Evolutionary conservation across 331 rosid genomes (phyloP).

Genomic region (Erythrophleum ivorense): DNA sequence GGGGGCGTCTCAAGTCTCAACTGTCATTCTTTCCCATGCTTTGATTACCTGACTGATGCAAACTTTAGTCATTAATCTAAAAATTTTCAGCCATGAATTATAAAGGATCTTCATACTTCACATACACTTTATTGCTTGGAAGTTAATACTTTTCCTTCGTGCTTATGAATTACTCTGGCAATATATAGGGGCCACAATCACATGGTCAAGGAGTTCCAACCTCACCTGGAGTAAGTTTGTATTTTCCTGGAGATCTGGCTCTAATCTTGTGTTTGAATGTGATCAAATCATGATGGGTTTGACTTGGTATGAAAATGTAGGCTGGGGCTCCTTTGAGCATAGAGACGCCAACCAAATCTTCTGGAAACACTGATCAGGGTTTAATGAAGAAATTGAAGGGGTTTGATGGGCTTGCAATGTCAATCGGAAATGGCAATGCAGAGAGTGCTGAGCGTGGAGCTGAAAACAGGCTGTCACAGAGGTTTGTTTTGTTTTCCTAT

Average conservation of each 20-base stretch:
- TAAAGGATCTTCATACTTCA: conserved; percentile 1
- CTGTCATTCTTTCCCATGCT: neutral
- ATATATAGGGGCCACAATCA: conserved; percentile 6
- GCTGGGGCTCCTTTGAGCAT: conserved; percentile 55
- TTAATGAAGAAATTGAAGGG: conserved; percentile 81
- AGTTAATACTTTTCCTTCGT: neutral
- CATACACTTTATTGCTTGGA: neutral
- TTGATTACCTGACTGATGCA: neutral
- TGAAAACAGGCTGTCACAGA: conserved; percentile 64
- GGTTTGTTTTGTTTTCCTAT: conserved; percentile 53
- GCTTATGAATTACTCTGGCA: neutral
- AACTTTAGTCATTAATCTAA: neutral
- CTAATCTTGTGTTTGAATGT: neutral
- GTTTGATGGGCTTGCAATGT: conserved; percentile 89
- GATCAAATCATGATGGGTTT: conserved; percentile 33
- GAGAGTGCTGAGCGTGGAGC: conserved; percentile 64
- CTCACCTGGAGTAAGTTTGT: neutral
- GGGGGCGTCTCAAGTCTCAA: neutral
- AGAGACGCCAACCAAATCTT: conserved; percentile 74
- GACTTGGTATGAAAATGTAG: conserved; percentile 51
- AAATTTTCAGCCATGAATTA: neutral
- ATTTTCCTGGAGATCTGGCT: neutral
- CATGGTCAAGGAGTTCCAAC: conserved; percentile 28
- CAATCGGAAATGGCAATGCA: conserved; percentile 76
- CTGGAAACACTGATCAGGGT: conserved; percentile 76